phyloP scores from a whole-genome alignment of 2,329 filamentous ascomycete species.

The Lachnellula suecica region DNA sequence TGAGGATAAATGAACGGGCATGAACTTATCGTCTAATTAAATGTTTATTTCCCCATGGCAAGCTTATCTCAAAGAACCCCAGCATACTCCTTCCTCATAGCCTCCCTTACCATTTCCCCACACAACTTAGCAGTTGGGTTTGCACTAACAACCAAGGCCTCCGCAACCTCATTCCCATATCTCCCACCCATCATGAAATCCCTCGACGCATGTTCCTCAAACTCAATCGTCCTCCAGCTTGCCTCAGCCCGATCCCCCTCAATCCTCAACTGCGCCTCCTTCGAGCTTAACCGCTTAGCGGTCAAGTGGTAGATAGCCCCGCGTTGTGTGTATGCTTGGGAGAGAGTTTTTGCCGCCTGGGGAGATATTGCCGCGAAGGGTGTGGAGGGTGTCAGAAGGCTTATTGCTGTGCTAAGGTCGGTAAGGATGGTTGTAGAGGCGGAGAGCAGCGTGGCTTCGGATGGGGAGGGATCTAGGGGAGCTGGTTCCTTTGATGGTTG shows the following conservation, averaged over 20 bases:
- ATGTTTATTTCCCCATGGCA: too few relatives aligned
- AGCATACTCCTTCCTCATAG: conserved; percentile 67
- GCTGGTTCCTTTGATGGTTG: background rate
- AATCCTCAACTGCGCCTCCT: conserved; percentile 37
- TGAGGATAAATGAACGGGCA: too few relatives aligned
- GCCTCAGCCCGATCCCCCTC: conserved; percentile 42
- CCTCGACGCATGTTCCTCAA: conserved; percentile 61
- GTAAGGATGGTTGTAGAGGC: conserved; percentile 44
- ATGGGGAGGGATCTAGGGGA: conserved; percentile 35
- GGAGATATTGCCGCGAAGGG: conserved; percentile 57
- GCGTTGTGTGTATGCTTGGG: conserved; percentile 70
- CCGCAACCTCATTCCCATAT: conserved; percentile 65
- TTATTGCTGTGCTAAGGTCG: conserved; percentile 59
- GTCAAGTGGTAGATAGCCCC: conserved; percentile 63
- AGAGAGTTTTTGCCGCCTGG: conserved; percentile 63
- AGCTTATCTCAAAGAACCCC: conserved; percentile 6
- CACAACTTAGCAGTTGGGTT: conserved; percentile 71
- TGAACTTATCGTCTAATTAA: too few relatives aligned
- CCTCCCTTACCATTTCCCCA: conserved; percentile 67
- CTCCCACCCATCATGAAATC: conserved; percentile 65
- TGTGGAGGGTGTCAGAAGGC: conserved; percentile 54
- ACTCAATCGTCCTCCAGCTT: conserved; percentile 52
- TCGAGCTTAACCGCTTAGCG: conserved; percentile 37
- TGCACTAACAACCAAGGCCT: conserved; percentile 60
- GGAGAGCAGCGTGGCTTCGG: conserved; percentile 40